Percentiles rank a stretch among this genome's conserved stretches.
Evolutionary conservation across 2,329 filamentous ascomycete species (phyloP).

Genomic region (Cytospora schulzeri): DNA sequence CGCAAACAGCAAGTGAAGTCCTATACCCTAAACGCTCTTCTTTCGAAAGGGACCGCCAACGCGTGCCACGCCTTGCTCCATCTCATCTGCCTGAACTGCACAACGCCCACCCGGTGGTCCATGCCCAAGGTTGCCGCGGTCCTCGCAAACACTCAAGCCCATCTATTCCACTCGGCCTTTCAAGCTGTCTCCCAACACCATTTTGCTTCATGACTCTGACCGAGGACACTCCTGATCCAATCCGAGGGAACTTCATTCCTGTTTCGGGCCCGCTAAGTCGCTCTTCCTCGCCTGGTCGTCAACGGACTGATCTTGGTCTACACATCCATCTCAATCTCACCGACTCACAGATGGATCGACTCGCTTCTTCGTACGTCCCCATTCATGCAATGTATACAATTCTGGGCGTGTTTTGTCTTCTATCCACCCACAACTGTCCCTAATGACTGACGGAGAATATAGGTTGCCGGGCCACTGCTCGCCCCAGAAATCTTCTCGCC

Average conservation of each 20-base stretch:
- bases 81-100: neutral
- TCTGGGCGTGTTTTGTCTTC: neutral
- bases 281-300: slow-evolving; percentile 41
- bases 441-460: slow-evolving; percentile 21
- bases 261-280: slow-evolving; percentile 36
- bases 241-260: slow-evolving; percentile 44
- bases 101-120: neutral
- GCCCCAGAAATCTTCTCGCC: slow-evolving; percentile 15
- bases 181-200: neutral
- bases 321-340: slow-evolving; percentile 53
- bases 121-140: neutral
- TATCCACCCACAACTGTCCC: neutral
- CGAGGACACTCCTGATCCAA: slow-evolving; percentile 32
- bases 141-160: neutral
- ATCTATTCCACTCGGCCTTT: neutral
- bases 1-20: neutral
- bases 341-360: slow-evolving; percentile 50
- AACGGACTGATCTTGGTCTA: slow-evolving; percentile 42
- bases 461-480: slow-evolving; percentile 25
- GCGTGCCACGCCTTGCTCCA: neutral
- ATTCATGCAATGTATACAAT: neutral
- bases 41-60: neutral
- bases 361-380: slow-evolving; percentile 47
- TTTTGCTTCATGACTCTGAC: slow-evolving; percentile 23
- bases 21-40: neutral